A percentile compares a stretch with the other conserved stretches of the same genome.
These are phyloP conservation scores for Penstemon newberryi DNA, from an alignment of 257 asterid genomes.

Conservation along the genomic window DNA sequence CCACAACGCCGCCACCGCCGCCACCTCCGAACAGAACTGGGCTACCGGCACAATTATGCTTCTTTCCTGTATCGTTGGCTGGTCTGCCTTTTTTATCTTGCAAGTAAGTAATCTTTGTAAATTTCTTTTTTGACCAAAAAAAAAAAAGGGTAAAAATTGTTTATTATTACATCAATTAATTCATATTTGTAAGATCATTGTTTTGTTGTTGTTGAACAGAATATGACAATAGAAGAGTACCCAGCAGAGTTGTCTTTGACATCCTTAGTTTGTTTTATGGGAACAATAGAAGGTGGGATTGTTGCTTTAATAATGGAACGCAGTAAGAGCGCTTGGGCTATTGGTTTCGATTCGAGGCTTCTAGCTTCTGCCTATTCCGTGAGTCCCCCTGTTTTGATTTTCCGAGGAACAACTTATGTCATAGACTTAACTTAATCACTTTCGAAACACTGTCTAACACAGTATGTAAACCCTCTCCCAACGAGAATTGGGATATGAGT, in stretches of 20 bases:
- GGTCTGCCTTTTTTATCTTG: conserved; percentile 81
- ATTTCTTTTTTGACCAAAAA: too few relatives aligned
- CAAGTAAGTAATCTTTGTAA: conserved; percentile 44
- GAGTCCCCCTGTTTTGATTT: conserved; percentile 25
- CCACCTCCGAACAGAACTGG: conserved; percentile 52
- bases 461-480: too few relatives aligned
- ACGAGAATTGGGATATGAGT: too few relatives aligned
- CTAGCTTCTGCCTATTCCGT: conserved; percentile 84
- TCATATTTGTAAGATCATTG: background rate
- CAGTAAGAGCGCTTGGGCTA: conserved; percentile 61
- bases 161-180: background rate
- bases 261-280: conserved; percentile 60
- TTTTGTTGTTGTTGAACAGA: conserved; percentile 35
- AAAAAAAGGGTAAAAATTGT: too few relatives aligned
- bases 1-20: conserved; percentile 29
- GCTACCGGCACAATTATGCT: conserved; percentile 67
- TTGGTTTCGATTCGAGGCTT: conserved; percentile 80
- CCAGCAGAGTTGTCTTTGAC: conserved; percentile 81
- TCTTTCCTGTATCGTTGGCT: conserved; percentile 59
- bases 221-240: conserved; percentile 67
- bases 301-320: conserved; percentile 73
- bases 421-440: background rate
- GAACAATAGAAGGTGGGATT: conserved; percentile 69
- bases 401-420: background rate
- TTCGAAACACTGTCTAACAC: too few relatives aligned